Percentiles rank a stretch among this genome's conserved stretches.
These are phyloP conservation scores for Penicillium riverlandense DNA, from an alignment of 495 filamentous ascomycete genomes.

Conservation along the genomic window DNA sequence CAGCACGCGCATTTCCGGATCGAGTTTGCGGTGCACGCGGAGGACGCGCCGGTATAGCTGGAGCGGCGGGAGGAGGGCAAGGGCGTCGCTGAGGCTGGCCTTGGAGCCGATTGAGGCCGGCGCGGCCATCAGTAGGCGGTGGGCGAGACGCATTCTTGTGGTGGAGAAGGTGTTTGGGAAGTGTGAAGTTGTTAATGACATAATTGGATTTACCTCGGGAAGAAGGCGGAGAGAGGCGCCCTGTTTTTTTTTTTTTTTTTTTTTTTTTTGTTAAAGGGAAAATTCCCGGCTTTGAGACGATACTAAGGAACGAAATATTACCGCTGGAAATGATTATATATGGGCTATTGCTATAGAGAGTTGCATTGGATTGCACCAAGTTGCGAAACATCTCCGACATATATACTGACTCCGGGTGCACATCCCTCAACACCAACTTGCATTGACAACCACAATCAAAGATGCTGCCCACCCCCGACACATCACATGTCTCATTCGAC, in stretches of 20 bases:
- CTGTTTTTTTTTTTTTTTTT: background rate
- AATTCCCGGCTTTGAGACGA: too few species aligned
- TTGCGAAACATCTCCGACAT: too few species aligned
- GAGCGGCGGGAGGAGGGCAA: conserved; percentile 84
- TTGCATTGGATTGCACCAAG: background rate
- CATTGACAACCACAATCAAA: too few species aligned
- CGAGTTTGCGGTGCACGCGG: conserved; percentile 76
- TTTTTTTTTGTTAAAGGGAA: background rate
- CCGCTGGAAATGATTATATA: too few species aligned
- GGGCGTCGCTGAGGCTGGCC: conserved; percentile 46
- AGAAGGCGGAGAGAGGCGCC: conserved; percentile 19
- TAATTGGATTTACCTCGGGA: conserved; percentile 14
- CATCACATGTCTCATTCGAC: conserved; percentile 78
- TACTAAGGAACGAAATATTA: too few species aligned
- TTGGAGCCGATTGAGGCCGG: conserved; percentile 41
- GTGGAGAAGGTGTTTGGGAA: conserved; percentile 3
- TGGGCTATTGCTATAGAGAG: background rate
- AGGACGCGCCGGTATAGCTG: conserved; percentile 83
- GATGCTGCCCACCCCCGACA: conserved; percentile 91
- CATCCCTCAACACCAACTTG: too few species aligned
- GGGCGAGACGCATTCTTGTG: conserved; percentile 24
- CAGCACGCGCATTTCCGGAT: conserved; percentile 65
- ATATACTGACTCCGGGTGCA: too few species aligned
- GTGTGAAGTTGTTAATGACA: conserved; percentile 14
- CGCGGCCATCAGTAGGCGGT: conserved; percentile 38